A percentile compares a stretch with the other conserved stretches of the same genome.
Evolutionary conservation across 2,329 filamentous ascomycete species (phyloP).

Genomic region (Alternaria arbusti): DNA sequence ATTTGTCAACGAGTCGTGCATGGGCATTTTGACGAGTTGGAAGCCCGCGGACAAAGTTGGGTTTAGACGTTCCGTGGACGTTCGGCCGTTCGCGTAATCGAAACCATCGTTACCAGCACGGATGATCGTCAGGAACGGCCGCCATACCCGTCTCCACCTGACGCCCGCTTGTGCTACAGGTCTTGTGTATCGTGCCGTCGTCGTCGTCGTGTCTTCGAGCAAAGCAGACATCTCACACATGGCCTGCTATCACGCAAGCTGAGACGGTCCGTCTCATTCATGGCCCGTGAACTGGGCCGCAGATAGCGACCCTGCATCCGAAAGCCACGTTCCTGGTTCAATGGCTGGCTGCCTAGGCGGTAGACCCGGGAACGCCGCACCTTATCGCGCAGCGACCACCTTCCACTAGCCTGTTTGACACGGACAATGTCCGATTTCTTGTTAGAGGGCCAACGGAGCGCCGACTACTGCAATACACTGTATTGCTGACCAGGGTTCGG

Average conservation of each 20-base stretch:
- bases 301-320: conserved; percentile 7
- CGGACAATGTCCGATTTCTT: conserved; percentile 1
- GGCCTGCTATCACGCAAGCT: not conserved
- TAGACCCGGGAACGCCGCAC: conserved; percentile 11
- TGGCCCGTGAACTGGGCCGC: not conserved
- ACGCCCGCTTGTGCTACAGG: not conserved
- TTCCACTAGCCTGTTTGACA: conserved; percentile 7
- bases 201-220: not conserved
- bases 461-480: conserved; percentile 3
- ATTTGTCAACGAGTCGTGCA: not conserved
- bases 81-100: conserved; percentile 1
- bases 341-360: conserved; percentile 6
- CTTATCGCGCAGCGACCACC: conserved; percentile 7
- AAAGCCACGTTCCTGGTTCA: conserved; percentile 7
- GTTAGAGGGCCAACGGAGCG: not conserved
- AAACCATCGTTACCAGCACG: not conserved
- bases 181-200: not conserved
- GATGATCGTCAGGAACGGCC: conserved; percentile 9
- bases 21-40: not conserved
- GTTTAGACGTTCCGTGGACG: not conserved
- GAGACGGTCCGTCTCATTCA: not conserved
- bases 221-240: not conserved
- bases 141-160: conserved; percentile 4
- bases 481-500: conserved; percentile 4
- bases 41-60: not conserved